Evolutionary conservation across 192 early-diverging fungal genomes (phyloP).

Genomic region (Umbelopsis isabellina): DNA sequence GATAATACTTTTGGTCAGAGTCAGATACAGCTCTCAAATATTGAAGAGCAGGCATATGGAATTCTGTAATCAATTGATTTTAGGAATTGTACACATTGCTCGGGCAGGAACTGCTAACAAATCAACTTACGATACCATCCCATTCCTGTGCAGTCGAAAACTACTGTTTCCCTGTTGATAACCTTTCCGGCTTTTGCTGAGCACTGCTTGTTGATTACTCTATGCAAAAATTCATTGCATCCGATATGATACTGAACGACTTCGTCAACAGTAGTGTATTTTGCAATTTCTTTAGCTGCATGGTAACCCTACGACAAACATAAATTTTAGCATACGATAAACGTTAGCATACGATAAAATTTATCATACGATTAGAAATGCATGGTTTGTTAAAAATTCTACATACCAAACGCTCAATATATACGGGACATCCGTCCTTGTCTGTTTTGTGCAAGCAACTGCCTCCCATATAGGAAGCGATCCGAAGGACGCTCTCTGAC

Average conservation of each 20-base stretch:
- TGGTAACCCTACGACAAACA: constrained; percentile 52
- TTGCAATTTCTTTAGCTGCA: constrained; percentile 67
- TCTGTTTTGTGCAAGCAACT: constrained; percentile 86
- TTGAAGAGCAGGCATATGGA: constrained; percentile 69
- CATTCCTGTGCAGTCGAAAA: constrained; percentile 92
- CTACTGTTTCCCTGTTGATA: constrained; percentile 84
- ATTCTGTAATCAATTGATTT: constrained; percentile 35
- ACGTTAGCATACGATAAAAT: background rate
- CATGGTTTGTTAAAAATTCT: background rate
- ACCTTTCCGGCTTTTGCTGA: constrained; percentile 61
- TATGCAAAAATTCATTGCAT: constrained; percentile 72
- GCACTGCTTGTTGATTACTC: constrained; percentile 78
- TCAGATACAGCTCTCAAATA: constrained; percentile 74
- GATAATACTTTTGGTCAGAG: constrained; percentile 93
- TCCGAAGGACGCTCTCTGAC: constrained; percentile 65
- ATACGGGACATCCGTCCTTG: constrained; percentile 87
- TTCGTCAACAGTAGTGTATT: constrained; percentile 61
- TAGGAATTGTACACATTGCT: too few relatives aligned
- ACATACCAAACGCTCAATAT: constrained; percentile 87
- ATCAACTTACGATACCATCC: constrained; percentile 65
- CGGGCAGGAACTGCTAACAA: too few relatives aligned
- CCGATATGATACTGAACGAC: constrained; percentile 69
- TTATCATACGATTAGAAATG: background rate
- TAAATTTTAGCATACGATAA: background rate
- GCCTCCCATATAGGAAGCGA: constrained; percentile 70